These are phyloP conservation scores for Tanacetum coccineum DNA, from an alignment of 129 eudicot genomes.

Conservation along the genomic window DNA sequence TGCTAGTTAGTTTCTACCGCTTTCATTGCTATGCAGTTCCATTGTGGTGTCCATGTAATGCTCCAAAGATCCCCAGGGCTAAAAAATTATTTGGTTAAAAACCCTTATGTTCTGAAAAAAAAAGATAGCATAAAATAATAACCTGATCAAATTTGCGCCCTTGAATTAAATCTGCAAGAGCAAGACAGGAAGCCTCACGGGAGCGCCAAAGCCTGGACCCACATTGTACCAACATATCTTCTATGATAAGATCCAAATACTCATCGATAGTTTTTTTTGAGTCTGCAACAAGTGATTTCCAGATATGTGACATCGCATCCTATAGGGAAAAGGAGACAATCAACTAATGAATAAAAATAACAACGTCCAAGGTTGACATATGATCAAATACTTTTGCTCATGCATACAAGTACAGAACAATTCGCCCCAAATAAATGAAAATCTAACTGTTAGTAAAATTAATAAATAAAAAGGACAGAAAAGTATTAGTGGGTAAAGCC, in stretches of 20 bases:
- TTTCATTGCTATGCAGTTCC: conserved; percentile 18
- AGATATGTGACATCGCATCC: conserved; percentile 98
- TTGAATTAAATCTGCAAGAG: conserved; percentile 85
- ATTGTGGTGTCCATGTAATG: conserved; percentile 10
- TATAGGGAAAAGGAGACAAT: conserved; percentile 19
- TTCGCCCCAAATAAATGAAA: too few species aligned
- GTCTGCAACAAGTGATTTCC: conserved; percentile 91
- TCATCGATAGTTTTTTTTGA: conserved; percentile 84
- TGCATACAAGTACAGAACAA: too few species aligned
- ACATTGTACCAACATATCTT: conserved; percentile 79
- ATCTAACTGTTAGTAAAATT: too few species aligned
- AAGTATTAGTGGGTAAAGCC: too few species aligned
- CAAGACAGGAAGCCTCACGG: conserved; percentile 94
- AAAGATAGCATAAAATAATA: conserved; percentile 12
- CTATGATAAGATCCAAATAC: conserved; percentile 71
- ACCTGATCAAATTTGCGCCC: conserved; percentile 94
- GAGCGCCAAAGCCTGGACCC: conserved; percentile 99
- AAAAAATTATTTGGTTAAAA: background rate
- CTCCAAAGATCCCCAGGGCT: conserved; percentile 7
- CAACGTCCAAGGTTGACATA: background rate
- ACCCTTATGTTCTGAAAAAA: conserved; percentile 2
- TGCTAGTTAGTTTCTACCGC: background rate
- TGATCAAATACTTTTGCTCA: conserved; percentile 4
- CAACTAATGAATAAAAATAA: conserved; percentile 2
- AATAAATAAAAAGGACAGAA: too few species aligned